Conservation (phyloP, 441 rosid genomes). For the Iberis amara region DNA sequence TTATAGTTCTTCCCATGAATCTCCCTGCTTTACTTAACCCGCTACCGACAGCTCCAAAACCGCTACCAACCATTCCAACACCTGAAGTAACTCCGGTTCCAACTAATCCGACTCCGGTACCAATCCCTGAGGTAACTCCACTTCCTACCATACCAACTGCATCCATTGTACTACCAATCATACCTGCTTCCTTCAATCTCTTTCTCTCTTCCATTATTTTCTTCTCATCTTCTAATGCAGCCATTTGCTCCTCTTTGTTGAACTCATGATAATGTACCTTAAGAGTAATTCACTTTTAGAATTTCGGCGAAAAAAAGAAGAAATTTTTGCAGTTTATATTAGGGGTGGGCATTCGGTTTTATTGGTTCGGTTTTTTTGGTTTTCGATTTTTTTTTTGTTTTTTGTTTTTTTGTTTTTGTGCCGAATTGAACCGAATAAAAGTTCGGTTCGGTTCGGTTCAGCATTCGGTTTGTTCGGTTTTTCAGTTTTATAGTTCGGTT, state of each 20-base stretch:
- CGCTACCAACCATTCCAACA: conserved; percentile 43
- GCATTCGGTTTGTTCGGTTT: too few species aligned
- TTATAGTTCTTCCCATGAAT: conserved; percentile 82
- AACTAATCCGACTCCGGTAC: conserved; percentile 58
- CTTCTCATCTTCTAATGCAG: conserved; percentile 84
- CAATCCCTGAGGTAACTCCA: too few species aligned
- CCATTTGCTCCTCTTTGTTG: conserved; percentile 73
- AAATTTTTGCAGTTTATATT: not conserved
- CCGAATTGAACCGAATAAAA: too few species aligned
- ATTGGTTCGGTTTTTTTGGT: not conserved
- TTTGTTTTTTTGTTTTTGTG: too few species aligned
- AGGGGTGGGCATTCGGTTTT: too few species aligned
- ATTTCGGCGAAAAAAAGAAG: not conserved
- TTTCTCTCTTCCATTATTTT: conserved; percentile 67
- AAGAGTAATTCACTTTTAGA: not conserved
- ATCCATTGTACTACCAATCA: conserved; percentile 85
- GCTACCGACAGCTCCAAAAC: conserved; percentile 61
- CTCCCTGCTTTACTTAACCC: conserved; percentile 85
- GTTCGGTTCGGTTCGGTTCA: too few species aligned
- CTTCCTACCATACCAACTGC: conserved; percentile 60
- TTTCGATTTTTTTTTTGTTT: too few species aligned
- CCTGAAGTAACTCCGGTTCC: conserved; percentile 59
- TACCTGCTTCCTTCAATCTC: conserved; percentile 88
- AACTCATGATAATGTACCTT: conserved; percentile 75
- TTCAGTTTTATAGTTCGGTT: too few species aligned